These are phyloP conservation scores for Dothistroma septosporum DNA, from an alignment of 2,329 filamentous ascomycete species.

Conservation along the genomic window DNA sequence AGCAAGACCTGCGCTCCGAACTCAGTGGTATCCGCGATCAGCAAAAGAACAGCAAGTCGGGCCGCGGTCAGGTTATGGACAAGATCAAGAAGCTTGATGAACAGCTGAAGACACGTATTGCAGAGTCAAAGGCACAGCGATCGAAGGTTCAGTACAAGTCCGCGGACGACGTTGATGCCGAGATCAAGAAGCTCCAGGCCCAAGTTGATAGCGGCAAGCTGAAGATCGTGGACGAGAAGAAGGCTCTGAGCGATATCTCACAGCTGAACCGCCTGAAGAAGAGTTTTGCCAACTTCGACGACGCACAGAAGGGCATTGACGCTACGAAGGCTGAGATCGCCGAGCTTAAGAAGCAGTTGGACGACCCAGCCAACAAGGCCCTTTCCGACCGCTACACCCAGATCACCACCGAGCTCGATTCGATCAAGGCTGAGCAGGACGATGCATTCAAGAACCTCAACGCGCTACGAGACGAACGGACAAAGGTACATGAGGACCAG, in stretches of 20 bases:
- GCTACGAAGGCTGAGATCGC: constrained; percentile 82
- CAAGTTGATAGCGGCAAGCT: constrained; percentile 85
- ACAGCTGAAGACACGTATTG: constrained; percentile 76
- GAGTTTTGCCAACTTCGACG: constrained; percentile 80
- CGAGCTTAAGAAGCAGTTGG: constrained; percentile 80
- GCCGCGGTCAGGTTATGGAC: constrained; percentile 72
- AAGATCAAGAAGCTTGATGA: constrained; percentile 91
- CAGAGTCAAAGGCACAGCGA: constrained; percentile 81
- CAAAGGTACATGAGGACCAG: constrained; percentile 77
- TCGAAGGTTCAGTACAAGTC: constrained; percentile 80
- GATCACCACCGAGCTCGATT: constrained; percentile 82
- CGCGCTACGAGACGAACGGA: constrained; percentile 76
- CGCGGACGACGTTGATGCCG: constrained; percentile 77
- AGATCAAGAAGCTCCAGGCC: constrained; percentile 76
- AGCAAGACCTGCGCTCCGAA: constrained; percentile 78
- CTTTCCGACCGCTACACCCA: constrained; percentile 80
- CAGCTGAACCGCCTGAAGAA: constrained; percentile 84
- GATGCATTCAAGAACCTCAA: constrained; percentile 85
- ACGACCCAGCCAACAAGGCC: constrained; percentile 86
- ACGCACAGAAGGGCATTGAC: constrained; percentile 78
- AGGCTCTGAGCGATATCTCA: constrained; percentile 78
- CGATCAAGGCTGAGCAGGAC: constrained; percentile 88
- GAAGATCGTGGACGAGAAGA: constrained; percentile 97
- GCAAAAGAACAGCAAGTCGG: constrained; percentile 82
- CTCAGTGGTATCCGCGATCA: constrained; percentile 79